Evolutionary conservation across 371 early-diverging fungal species (phyloP), one percentile per base, ranked within the genome.

Genomic region (Mortierella sp.): DNA sequence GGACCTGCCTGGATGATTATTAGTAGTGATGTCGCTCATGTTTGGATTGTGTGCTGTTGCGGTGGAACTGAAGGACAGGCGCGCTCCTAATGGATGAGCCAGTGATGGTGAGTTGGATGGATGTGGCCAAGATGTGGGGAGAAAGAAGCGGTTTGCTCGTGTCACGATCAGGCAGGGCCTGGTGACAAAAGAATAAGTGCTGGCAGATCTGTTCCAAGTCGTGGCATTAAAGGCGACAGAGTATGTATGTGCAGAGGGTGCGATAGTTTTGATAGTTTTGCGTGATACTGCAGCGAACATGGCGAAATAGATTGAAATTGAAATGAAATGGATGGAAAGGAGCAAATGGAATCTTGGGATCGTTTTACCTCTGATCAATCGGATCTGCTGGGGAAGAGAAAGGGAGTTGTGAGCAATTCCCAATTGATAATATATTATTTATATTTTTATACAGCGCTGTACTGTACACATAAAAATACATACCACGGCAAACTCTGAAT

Each of bases 101-200:
- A 51, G 39, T 55, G 55, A 55, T 55, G 24, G 55, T 49, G n/a
- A 49, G 49, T 49, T 49, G 49, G 49, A 49, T 12, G 47, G 16
- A 45, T 9, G 8, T 9, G 47, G 16, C 47, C 47, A 45, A 24
- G 61, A 62, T 6, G 49, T 47, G n/a, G 62, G 52, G 37, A 40
- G n/a, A 16, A 62, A 32, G 39, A 62, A 40, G 22, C 11, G 61
- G 62, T 24, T 69, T 60, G 61, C 22, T 58, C 51, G 64, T 51
- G 64, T 64, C 12, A 64, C 51, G 64, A 51, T 24, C 64, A 64
- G 64, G 30, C 47, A 39, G 24, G 63, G 49, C 18, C 28, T 22
- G 3, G 24, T 45, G 24, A 26, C 24, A 24, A 26, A 28, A 55
- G 55, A 55, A 55, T 2, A 26, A 55, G 55, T 14, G 28, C 14